phyloP scores from a whole-genome alignment of 352 stramenopile genomes.

The Pythium sukuiense region DNA sequence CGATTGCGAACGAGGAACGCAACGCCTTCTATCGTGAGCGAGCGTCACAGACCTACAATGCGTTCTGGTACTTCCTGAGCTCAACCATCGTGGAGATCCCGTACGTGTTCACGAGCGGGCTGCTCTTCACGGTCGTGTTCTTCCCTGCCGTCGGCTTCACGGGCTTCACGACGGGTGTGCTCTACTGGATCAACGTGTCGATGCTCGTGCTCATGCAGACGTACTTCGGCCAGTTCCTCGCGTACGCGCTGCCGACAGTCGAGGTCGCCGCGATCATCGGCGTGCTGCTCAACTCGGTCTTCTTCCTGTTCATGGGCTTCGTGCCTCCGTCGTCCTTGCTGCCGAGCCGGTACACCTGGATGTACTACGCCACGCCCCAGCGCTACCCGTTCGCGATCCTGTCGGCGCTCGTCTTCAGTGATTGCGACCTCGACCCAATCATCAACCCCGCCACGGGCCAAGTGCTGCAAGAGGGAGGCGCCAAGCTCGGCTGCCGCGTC shows the following conservation, averaged over 20 bases:
- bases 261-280: conserved; percentile 41
- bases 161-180: conserved; percentile 37
- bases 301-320: conserved; percentile 60
- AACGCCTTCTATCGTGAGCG: conserved; percentile 85
- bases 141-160: conserved; percentile 70
- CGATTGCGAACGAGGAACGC: conserved; percentile 77
- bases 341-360: conserved; percentile 34
- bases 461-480: conserved; percentile 6
- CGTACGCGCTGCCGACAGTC: conserved; percentile 44
- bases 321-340: conserved; percentile 36
- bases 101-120: conserved; percentile 36
- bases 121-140: conserved; percentile 61
- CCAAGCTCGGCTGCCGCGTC: conserved; percentile 30
- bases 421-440: conserved; percentile 39
- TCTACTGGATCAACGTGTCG: conserved; percentile 65
- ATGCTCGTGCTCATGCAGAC: conserved; percentile 61
- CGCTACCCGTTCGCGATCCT: conserved; percentile 44
- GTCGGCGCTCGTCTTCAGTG: conserved; percentile 36
- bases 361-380: conserved; percentile 41
- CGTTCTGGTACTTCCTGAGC: conserved; percentile 53
- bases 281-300: conserved; percentile 46
- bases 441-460: conserved; percentile 32
- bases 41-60: conserved; percentile 74
- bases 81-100: conserved; percentile 73
- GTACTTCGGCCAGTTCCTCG: conserved; percentile 79